Percentiles rank a stretch among this genome's conserved stretches.
These are phyloP conservation scores for Hyphopichia wangnamkhiaoensis DNA, from an alignment of 1,139 yeast genomes.

Conservation along the genomic window DNA sequence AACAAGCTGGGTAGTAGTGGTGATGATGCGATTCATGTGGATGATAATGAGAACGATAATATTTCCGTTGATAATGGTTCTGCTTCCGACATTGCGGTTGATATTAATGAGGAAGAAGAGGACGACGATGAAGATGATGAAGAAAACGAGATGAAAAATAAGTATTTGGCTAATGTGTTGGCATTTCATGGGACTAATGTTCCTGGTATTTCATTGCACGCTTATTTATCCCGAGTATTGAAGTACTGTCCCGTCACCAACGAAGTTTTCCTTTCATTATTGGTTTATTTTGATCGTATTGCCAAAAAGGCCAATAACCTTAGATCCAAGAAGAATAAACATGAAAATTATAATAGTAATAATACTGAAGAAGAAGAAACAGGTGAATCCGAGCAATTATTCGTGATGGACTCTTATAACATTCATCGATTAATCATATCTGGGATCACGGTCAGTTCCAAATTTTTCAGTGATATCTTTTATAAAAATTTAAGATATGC, in stretches of 20 bases:
- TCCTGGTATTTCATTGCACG: conserved; percentile 90
- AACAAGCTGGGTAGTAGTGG: conserved; percentile 11
- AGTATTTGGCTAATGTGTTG: conserved; percentile 70
- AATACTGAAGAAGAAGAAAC: conserved; percentile 8
- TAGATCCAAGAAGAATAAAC: conserved; percentile 25
- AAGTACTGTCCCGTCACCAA: conserved; percentile 98
- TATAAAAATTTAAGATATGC: conserved; percentile 96
- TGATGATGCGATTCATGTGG: conserved; percentile 12
- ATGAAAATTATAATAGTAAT: conserved; percentile 13
- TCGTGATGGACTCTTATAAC: conserved; percentile 95
- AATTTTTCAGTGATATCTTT: conserved; percentile 93
- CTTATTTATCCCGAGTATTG: conserved; percentile 84
- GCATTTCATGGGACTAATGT: conserved; percentile 96
- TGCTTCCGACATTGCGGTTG: conserved; percentile 14
- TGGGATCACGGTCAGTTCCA: conserved; percentile 95
- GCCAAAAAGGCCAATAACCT: conserved; percentile 80
- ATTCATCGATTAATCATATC: conserved; percentile 92
- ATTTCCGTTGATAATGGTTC: conserved; percentile 9
- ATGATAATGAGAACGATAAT: conserved; percentile 2
- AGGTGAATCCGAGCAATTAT: conserved; percentile 53
- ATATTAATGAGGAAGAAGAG: conserved; percentile 17
- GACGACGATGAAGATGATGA: conserved; percentile 37
- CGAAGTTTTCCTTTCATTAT: conserved; percentile 85
- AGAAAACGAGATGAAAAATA: conserved; percentile 50
- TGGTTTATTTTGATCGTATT: conserved; percentile 92